Conservation (phyloP, 192 early-diverging fungal genomes). For the Entomortierella beljakovae region DNA sequence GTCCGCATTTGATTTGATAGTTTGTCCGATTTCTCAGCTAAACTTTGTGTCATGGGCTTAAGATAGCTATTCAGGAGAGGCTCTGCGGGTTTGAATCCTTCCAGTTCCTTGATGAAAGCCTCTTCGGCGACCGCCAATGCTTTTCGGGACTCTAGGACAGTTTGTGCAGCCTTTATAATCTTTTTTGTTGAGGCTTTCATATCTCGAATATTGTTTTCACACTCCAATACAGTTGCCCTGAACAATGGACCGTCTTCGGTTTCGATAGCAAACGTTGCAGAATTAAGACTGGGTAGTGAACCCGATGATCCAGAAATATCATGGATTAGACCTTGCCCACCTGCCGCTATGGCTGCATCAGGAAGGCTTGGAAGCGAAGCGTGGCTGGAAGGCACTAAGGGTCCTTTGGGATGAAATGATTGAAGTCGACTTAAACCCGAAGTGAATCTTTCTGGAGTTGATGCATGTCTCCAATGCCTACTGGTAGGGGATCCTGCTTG, state of each 20-base stretch:
- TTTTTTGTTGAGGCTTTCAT: constrained; percentile 68
- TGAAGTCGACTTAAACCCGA: constrained; percentile 7
- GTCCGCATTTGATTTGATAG: constrained; percentile 55
- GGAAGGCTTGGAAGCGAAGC: constrained; percentile 31
- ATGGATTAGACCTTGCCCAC: neutral
- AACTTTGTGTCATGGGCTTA: constrained; percentile 44
- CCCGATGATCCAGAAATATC: neutral
- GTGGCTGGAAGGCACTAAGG: constrained; percentile 20
- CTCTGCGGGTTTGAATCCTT: constrained; percentile 46
- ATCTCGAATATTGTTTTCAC: constrained; percentile 68
- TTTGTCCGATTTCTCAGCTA: constrained; percentile 22
- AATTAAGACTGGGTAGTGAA: neutral
- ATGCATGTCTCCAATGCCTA: constrained; percentile 41
- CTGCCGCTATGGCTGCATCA: constrained; percentile 10
- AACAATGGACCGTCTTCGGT: constrained; percentile 77
- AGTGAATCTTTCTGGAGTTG: constrained; percentile 25
- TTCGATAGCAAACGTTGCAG: constrained; percentile 39
- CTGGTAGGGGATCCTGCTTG: constrained; percentile 2
- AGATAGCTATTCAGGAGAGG: constrained; percentile 45
- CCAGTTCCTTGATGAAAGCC: constrained; percentile 59
- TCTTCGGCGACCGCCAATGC: constrained; percentile 56
- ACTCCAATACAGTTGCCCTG: constrained; percentile 64
- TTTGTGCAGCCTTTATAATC: constrained; percentile 65
- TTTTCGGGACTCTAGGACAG: constrained; percentile 58
- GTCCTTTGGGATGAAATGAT: constrained; percentile 12